A percentile compares a stretch with the other conserved stretches of the same genome.
phyloP scores from a whole-genome alignment of 116 monocot genomes.

The Iris pallida region DNA sequence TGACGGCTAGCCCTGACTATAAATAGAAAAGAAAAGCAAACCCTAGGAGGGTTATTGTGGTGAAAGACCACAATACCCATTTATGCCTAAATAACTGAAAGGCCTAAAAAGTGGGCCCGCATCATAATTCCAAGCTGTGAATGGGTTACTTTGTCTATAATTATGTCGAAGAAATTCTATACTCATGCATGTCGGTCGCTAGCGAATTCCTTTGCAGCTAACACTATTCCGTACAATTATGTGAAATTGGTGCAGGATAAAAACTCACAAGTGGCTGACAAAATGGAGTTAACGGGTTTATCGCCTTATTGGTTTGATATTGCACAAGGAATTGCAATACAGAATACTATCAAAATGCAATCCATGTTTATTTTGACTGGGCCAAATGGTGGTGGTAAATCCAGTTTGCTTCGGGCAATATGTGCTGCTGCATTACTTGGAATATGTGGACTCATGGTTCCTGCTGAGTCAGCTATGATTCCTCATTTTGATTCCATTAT shows the following conservation, averaged over 20 bases:
- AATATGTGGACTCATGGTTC: constrained; percentile 96
- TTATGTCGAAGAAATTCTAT: too few species aligned
- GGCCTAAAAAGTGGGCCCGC: too few species aligned
- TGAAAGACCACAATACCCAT: too few species aligned
- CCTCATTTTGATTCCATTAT: constrained; percentile 94
- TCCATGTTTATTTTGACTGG: constrained; percentile 89
- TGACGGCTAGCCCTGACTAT: too few species aligned
- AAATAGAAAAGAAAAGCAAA: too few species aligned
- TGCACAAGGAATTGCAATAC: constrained; percentile 63
- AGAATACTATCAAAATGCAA: constrained; percentile 65
- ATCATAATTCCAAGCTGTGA: too few species aligned
- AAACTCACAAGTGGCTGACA: constrained; percentile 11
- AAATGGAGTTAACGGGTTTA: constrained; percentile 50
- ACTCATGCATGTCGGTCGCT: too few species aligned
- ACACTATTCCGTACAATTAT: neutral
- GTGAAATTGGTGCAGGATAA: constrained; percentile 38
- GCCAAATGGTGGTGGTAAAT: constrained; percentile 99
- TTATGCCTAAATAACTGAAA: too few species aligned
- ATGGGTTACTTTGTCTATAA: too few species aligned
- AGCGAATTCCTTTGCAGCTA: too few species aligned
- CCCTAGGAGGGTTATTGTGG: too few species aligned
- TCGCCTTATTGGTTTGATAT: constrained; percentile 92
- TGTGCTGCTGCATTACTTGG: constrained; percentile 96
- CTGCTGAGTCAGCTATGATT: constrained; percentile 69
- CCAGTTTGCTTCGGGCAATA: constrained; percentile 87